phyloP scores from a whole-genome alignment of 2,329 filamentous ascomycete genomes.

The Colletotrichum sp. region DNA sequence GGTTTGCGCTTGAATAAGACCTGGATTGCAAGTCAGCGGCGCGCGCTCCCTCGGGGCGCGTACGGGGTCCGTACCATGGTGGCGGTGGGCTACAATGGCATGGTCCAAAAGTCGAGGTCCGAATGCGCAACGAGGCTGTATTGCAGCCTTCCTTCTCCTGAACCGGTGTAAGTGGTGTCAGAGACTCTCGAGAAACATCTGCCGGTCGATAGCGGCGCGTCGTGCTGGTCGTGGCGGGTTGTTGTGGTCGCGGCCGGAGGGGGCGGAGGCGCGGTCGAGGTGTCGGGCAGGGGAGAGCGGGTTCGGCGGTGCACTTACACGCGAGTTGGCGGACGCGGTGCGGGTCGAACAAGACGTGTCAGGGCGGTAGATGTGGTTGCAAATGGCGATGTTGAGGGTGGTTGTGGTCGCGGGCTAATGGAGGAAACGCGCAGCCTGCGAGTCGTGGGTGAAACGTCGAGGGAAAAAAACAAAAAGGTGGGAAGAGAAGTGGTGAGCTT shows the following conservation, averaged over 20 bases:
- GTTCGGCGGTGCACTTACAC: constrained; percentile 22
- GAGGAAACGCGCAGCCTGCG: constrained; percentile 3
- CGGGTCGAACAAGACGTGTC: constrained; percentile 20
- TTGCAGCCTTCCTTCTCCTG: constrained; percentile 34
- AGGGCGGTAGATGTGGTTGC: neutral
- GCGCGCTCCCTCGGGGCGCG: neutral
- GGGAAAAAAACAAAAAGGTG: constrained; percentile 30
- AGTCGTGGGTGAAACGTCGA: constrained; percentile 23
- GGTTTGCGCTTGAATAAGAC: constrained; percentile 97
- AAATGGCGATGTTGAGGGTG: constrained; percentile 13
- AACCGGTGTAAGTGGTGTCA: constrained; percentile 1
- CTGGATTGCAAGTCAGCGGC: constrained; percentile 50
- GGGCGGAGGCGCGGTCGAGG: constrained; percentile 15
- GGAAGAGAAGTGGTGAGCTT: constrained; percentile 29
- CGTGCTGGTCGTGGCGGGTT: constrained; percentile 9
- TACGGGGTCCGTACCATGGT: constrained; percentile 38
- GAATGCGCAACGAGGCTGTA: constrained; percentile 44
- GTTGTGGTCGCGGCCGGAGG: constrained; percentile 14
- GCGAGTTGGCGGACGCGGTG: constrained; percentile 21
- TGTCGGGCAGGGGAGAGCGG: constrained; percentile 17
- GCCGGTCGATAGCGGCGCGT: constrained; percentile 25
- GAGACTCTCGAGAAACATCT: neutral
- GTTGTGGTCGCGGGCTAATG: constrained; percentile 12
- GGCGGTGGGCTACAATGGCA: constrained; percentile 23
- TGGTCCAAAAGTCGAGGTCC: constrained; percentile 10